Evolutionary conservation across 2,329 filamentous ascomycete genomes (phyloP).

Genomic region (Penicillium sp.): DNA sequence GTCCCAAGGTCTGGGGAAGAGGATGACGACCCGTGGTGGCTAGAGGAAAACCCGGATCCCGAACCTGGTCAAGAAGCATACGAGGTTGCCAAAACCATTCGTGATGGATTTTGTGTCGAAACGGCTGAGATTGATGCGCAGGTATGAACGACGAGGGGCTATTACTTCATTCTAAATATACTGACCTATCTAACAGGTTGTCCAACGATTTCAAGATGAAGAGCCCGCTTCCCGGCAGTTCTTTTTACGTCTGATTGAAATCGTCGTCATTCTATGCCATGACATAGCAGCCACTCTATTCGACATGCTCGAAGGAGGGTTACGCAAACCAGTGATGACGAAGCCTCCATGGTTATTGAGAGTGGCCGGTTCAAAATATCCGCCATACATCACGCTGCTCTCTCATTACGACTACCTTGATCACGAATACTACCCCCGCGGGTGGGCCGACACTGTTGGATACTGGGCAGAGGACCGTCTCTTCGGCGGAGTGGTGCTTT

Average conservation of each 20-base stretch:
- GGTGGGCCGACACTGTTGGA: neutral
- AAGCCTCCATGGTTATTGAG: neutral
- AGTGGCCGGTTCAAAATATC: neutral
- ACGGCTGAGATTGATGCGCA: too few relatives aligned
- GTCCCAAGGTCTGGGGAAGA: too few relatives aligned
- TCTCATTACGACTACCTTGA: neutral
- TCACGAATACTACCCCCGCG: neutral
- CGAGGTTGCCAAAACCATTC: too few relatives aligned
- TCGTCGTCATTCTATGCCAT: slow-evolving; percentile 3
- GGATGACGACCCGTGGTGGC: too few relatives aligned
- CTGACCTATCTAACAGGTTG: too few relatives aligned
- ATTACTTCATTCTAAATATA: too few relatives aligned
- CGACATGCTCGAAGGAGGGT: neutral
- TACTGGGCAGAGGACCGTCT: slow-evolving; percentile 1
- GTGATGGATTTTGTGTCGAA: too few relatives aligned
- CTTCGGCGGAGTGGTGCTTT: slow-evolving; percentile 1
- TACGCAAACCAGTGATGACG: neutral
- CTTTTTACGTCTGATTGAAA: neutral
- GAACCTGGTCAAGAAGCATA: too few relatives aligned
- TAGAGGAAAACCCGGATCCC: too few relatives aligned
- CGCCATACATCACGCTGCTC: neutral
- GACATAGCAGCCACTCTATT: slow-evolving; percentile 7
- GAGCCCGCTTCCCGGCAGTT: neutral
- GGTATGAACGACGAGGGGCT: too few relatives aligned
- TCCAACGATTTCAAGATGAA: too few relatives aligned